A percentile compares a stretch with the other conserved stretches of the same genome.
Conservation (phyloP, 495 filamentous ascomycete genomes). For the Corynascus novoguineensis region DNA sequence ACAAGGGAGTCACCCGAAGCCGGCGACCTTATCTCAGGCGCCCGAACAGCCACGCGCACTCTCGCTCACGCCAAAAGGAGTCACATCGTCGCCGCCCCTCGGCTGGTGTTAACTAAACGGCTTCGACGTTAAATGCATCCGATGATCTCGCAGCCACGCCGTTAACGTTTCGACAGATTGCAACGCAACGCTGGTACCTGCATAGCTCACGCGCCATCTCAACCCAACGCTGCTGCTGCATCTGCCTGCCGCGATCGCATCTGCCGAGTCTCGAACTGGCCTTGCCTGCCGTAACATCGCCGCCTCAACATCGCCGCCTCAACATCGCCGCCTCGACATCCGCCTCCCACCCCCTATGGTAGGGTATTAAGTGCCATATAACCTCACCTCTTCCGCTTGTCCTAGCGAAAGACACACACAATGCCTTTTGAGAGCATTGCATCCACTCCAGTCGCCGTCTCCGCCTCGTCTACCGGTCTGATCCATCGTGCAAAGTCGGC, state of each 20-base stretch:
- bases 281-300: conserved; percentile 5
- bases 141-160: conserved; percentile 14
- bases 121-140: conserved; percentile 16
- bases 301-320: neutral
- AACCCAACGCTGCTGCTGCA: neutral
- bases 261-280: conserved; percentile 9
- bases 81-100: conserved; percentile 28
- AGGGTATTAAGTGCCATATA: conserved; percentile 35
- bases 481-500: conserved; percentile 48
- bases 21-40: conserved; percentile 31
- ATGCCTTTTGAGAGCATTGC: conserved; percentile 47
- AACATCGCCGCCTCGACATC: conserved; percentile 1
- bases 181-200: conserved; percentile 5
- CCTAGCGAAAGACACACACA: conserved; percentile 40
- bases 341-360: conserved; percentile 27
- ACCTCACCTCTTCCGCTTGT: conserved; percentile 24
- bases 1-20: conserved; percentile 32
- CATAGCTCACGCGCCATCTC: conserved; percentile 8
- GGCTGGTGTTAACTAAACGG: conserved; percentile 10
- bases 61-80: conserved; percentile 21
- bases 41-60: conserved; percentile 34
- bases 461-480: conserved; percentile 50
- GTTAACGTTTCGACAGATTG: conserved; percentile 1
- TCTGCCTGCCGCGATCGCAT: conserved; percentile 3
- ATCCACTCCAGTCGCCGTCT: conserved; percentile 53